Conservation (phyloP, 345 rosid genomes). For the Brassica rapa region DNA sequence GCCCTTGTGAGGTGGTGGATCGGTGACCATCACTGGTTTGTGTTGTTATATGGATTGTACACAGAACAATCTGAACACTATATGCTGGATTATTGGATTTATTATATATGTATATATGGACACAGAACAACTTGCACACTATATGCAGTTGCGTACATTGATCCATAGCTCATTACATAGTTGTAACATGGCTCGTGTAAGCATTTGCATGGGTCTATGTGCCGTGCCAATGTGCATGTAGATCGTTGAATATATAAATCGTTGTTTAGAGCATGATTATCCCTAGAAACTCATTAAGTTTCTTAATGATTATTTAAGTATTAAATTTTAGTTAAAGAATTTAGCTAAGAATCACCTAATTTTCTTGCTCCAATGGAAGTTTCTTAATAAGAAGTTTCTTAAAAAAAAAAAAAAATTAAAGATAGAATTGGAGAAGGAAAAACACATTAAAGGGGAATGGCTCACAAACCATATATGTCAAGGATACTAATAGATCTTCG, state of each 20-base stretch:
- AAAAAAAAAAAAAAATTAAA: too few relatives aligned
- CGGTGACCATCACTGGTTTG: not conserved
- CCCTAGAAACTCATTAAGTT: too few relatives aligned
- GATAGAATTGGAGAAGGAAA: too few relatives aligned
- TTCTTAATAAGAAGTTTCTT: too few relatives aligned
- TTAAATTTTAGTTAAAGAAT: too few relatives aligned
- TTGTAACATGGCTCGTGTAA: not conserved
- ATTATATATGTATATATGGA: not conserved
- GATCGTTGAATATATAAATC: not conserved
- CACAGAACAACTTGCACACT: not conserved
- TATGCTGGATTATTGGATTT: not conserved
- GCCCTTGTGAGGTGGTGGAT: not conserved
- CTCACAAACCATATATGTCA: constrained; percentile 88
- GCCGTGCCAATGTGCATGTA: not conserved
- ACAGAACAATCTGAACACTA: not conserved
- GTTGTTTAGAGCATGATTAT: not conserved
- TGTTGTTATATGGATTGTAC: not conserved
- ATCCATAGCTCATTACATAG: not conserved
- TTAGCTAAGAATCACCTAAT: too few relatives aligned
- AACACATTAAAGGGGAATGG: constrained; percentile 41
- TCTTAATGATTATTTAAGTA: too few relatives aligned
- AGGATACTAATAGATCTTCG: constrained; percentile 82
- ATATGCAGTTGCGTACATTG: too few relatives aligned
- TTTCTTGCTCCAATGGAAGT: too few relatives aligned
- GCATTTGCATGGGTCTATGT: not conserved